Percentiles rank a stretch among this genome's conserved stretches.
phyloP scores from a whole-genome alignment of 371 early-diverging fungal species.

The Mucor indicus region DNA sequence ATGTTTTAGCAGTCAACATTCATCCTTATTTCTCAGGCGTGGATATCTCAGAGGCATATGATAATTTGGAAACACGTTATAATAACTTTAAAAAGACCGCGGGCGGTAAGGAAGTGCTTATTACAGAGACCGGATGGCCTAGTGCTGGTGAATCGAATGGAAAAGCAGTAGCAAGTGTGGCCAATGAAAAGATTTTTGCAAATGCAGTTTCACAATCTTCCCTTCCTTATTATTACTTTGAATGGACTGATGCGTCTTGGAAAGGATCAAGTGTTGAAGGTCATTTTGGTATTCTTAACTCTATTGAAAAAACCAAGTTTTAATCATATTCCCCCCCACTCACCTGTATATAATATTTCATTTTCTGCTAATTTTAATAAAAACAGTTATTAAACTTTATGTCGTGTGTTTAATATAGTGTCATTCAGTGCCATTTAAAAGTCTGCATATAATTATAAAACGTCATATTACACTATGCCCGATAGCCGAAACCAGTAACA shows the following conservation, averaged over 20 bases:
- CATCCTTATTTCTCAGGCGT: constrained; percentile 57
- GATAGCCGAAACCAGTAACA: neutral
- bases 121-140: constrained; percentile 72
- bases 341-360: neutral
- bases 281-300: constrained; percentile 53
- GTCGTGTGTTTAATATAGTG: neutral
- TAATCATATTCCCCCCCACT: too few relatives aligned
- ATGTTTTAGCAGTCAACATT: constrained; percentile 51
- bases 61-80: constrained; percentile 32
- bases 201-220: constrained; percentile 30
- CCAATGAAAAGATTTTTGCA: constrained; percentile 44
- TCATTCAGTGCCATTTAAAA: neutral
- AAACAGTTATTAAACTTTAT: neutral
- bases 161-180: constrained; percentile 41
- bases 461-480: neutral
- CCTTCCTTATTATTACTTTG: constrained; percentile 60
- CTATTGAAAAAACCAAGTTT: constrained; percentile 25
- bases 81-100: constrained; percentile 41
- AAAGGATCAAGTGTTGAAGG: constrained; percentile 53
- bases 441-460: too few relatives aligned
- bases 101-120: constrained; percentile 42
- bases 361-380: neutral
- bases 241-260: constrained; percentile 61
- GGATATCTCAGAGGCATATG: constrained; percentile 27
- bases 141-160: constrained; percentile 48